phyloP scores from a whole-genome alignment of 1,284 basidiomycete species.

The Ustilago nuda region DNA sequence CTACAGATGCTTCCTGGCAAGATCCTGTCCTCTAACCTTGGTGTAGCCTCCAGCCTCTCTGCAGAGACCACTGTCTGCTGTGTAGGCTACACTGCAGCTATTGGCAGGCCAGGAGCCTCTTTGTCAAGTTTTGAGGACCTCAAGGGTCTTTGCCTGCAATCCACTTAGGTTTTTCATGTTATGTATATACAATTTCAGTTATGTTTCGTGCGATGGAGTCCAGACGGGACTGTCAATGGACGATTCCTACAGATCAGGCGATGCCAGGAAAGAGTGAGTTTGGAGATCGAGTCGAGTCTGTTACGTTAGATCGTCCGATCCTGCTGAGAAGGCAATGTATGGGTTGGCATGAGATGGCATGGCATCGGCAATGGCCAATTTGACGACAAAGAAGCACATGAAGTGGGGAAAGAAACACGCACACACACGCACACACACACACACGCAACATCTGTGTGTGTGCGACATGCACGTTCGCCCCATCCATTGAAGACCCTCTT shows the following conservation, averaged over 20 bases:
- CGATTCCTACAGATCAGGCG: slow-evolving; percentile 7
- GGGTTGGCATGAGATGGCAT: not conserved
- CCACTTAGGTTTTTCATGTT: no score
- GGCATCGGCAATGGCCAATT: not conserved
- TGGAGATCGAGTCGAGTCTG: not conserved
- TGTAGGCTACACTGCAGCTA: no score
- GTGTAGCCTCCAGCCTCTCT: no score
- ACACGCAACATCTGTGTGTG: not conserved
- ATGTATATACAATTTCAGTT: no score
- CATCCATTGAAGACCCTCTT: not conserved
- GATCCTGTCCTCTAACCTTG: no score
- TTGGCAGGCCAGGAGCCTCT: no score
- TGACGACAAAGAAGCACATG: not conserved
- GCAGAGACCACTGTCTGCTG: no score
- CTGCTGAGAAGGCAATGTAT: not conserved
- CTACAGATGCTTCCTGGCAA: no score
- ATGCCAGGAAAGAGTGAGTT: not conserved
- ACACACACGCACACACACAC: not conserved
- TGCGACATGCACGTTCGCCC: not conserved
- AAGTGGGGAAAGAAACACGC: not conserved
- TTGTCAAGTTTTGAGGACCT: no score
- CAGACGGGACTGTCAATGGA: not conserved
- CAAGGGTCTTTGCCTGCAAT: no score
- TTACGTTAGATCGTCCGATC: slow-evolving; percentile 8
- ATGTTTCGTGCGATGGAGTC: no score